These are phyloP conservation scores for Pharus latifolius DNA, from an alignment of 176 grass and related monocot species.

Conservation along the genomic window DNA sequence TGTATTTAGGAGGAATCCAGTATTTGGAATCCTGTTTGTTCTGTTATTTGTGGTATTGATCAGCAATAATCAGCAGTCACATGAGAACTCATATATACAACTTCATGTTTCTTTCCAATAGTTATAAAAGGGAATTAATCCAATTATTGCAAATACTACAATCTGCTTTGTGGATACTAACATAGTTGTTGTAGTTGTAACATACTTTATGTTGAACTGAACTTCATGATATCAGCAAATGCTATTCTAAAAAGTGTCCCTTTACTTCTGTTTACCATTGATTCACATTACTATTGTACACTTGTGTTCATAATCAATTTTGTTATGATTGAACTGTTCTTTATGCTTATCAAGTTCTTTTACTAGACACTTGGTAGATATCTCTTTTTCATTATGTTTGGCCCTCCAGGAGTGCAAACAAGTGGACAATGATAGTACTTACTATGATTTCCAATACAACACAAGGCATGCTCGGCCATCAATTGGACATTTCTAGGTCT, in stretches of 20 bases:
- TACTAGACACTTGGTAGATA: too few species aligned
- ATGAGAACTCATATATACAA: not conserved
- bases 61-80: not conserved
- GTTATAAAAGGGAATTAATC: too few species aligned
- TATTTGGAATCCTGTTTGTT: not conserved
- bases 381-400: not conserved
- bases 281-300: too few species aligned
- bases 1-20: not conserved
- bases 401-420: constrained; percentile 49
- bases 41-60: not conserved
- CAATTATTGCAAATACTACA: constrained; percentile 2
- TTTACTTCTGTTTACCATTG: too few species aligned
- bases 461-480: constrained; percentile 57
- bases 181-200: not conserved
- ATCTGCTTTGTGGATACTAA: not conserved
- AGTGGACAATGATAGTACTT: constrained; percentile 42
- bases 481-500: constrained; percentile 93
- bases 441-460: constrained; percentile 91
- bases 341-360: too few species aligned
- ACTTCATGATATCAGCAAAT: too few species aligned
- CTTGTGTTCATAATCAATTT: too few species aligned
- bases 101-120: too few species aligned
- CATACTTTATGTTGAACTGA: too few species aligned
- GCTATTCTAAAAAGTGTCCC: too few species aligned
- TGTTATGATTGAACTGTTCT: too few species aligned